Evolutionary conservation across 148 eudicot species (phyloP), one percentile per base, ranked within the genome.

Genomic region (Spergularia bocconei): DNA sequence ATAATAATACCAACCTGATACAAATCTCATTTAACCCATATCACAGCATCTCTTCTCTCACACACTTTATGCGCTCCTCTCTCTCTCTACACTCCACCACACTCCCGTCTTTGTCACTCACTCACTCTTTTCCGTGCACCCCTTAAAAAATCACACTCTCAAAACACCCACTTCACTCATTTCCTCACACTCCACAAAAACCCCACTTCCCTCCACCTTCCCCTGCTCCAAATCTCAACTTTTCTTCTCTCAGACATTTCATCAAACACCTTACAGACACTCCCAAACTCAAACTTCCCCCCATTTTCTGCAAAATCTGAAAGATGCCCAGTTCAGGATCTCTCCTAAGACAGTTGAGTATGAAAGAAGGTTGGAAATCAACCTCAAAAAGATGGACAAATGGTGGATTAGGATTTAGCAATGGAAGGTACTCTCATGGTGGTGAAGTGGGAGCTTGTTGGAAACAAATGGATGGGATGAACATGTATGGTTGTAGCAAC

Each of bases 271-370:
- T 77, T 51, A 16, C 17, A 11, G 25, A 15, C 67, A 69, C 0
- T 38, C 39, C 57, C 72, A 69, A 50, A 5, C 59, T 36, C 29
- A 3, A 13, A 19, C n/a, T 6, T 14, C 29, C 21, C 14, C 11
- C 41, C 5, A 14, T 21, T 41, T 33, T 44, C 67, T 8, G 12
- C 21, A 13, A 59, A 55, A 44, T 12, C 71, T 17, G 63, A 25
- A 80, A 77, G 76, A 87, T 91, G 97, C 75, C 86, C 36, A 89
- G 80, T 29, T 74, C 90, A 73, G 90, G 85, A 15, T 82, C 94
- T 75, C 78, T 91, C 68, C 23, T 93, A 56, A 85, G 98, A 84
- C 98, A 93, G 77, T 78, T 93, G 13, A 93, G 98, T 51, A 76
- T 75, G 54, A 88, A 83, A 75, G 91, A 84, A 70, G 85, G 81